A percentile compares a stretch with the other conserved stretches of the same genome.
Conservation (phyloP, 345 rosid species). For the Physaria fendleri region DNA sequence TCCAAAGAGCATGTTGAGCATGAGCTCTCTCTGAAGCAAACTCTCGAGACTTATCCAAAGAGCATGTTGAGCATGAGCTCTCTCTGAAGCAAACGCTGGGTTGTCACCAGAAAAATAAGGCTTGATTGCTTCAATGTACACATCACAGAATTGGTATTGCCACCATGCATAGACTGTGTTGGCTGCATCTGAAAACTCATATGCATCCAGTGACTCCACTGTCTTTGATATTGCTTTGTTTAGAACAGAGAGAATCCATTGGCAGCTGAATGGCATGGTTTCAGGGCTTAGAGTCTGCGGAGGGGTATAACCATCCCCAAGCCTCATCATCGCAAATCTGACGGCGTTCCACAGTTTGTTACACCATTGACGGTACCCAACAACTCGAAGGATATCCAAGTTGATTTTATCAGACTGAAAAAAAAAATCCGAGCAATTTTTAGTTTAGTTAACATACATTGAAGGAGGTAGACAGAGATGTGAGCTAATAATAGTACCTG, state of each 20-base stretch:
- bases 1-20: slow-evolving; percentile 72
- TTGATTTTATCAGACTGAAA: slow-evolving; percentile 93
- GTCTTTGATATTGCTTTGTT: slow-evolving; percentile 68
- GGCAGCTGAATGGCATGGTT: slow-evolving; percentile 72
- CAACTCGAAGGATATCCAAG: slow-evolving; percentile 91
- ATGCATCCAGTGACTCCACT: slow-evolving; percentile 48
- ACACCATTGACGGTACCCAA: slow-evolving; percentile 99
- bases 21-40: slow-evolving; percentile 57
- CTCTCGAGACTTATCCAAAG: slow-evolving; percentile 64
- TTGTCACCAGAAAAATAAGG: slow-evolving; percentile 69
- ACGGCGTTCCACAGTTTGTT: slow-evolving; percentile 98
- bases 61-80: slow-evolving; percentile 54
- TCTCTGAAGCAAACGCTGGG: slow-evolving; percentile 50
- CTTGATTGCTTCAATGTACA: slow-evolving; percentile 83
- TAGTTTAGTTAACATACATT: background rate
- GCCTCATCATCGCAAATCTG: slow-evolving; percentile 90
- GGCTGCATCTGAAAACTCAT: slow-evolving; percentile 77
- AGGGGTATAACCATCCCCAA: slow-evolving; percentile 60
- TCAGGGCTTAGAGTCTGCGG: slow-evolving; percentile 37
- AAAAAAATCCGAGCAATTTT: slow-evolving; percentile 17
- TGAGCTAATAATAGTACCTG: slow-evolving; percentile 49
- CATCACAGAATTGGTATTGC: slow-evolving; percentile 95
- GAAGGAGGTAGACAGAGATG: background rate
- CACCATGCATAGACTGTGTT: slow-evolving; percentile 84
- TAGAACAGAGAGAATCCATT: slow-evolving; percentile 79